Evolutionary conservation across 2,329 filamentous ascomycete species (phyloP).

Genomic region (Colletotrichum simmondsii): DNA sequence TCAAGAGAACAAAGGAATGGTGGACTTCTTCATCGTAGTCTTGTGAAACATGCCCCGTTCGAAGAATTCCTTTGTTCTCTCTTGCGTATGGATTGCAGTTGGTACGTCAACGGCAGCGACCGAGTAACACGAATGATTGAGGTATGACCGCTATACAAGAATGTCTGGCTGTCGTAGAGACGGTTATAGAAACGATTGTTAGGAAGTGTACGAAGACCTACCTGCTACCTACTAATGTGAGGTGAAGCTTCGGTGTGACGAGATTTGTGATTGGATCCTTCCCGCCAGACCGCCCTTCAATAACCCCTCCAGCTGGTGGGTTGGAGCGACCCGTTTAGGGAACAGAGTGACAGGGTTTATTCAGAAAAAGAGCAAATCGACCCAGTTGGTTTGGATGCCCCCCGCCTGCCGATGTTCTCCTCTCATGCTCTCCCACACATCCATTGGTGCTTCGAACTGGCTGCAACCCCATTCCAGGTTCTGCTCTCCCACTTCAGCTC

Average conservation of each 20-base stretch:
- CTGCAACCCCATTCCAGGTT: background rate
- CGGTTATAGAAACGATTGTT: no score
- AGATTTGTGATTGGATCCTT: constrained; percentile 21
- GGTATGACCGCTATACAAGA: background rate
- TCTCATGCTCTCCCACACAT: background rate
- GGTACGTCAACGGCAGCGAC: background rate
- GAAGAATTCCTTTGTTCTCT: background rate
- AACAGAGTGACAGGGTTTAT: constrained; percentile 14
- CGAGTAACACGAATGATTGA: background rate
- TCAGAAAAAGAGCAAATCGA: constrained; percentile 20
- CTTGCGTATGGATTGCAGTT: background rate
- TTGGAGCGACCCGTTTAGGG: constrained; percentile 20
- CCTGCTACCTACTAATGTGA: no score
- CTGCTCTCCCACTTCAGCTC: background rate
- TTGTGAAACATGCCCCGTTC: no score
- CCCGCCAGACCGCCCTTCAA: constrained; percentile 29
- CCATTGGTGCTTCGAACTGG: background rate
- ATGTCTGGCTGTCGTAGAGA: no score
- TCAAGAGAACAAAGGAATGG: background rate
- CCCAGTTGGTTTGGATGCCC: background rate
- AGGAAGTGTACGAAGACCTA: no score
- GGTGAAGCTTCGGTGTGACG: background rate
- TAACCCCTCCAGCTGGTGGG: constrained; percentile 19
- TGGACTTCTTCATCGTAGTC: no score
- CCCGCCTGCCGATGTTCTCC: constrained; percentile 12